Evolutionary conservation across 1,284 basidiomycete species (phyloP).

Genomic region (Xerocomus alliaceus): DNA sequence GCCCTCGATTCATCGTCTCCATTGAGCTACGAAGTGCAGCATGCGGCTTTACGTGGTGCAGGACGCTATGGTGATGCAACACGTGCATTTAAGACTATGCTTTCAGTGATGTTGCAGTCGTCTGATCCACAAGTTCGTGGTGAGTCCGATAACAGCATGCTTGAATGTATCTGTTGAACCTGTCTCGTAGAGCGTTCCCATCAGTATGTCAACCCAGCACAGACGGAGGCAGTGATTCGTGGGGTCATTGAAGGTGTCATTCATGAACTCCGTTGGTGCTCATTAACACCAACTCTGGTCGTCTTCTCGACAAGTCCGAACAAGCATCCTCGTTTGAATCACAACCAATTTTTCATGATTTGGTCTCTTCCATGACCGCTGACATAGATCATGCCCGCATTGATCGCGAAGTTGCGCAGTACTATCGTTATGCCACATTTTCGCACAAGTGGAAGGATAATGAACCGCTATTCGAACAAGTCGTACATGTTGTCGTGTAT

Average conservation of each 20-base stretch:
- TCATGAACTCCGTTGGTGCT: neutral
- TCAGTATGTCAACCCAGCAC: neutral
- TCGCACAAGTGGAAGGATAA: slow-evolving; percentile 4
- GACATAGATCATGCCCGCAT: neutral
- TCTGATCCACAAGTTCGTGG: neutral
- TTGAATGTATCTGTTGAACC: neutral
- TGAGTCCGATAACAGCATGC: neutral
- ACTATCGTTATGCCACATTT: slow-evolving; percentile 5
- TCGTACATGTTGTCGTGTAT: neutral
- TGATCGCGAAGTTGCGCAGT: neutral
- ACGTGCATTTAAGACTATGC: neutral
- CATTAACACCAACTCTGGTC: slow-evolving; percentile 1
- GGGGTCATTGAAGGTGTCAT: neutral
- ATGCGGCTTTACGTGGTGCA: neutral
- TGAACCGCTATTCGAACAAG: neutral
- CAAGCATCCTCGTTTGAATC: neutral
- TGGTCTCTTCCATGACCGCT: neutral
- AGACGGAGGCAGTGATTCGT: neutral
- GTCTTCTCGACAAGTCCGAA: neutral
- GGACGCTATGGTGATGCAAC: neutral
- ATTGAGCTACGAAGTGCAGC: neutral
- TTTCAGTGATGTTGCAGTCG: neutral
- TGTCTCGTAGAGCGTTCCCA: neutral
- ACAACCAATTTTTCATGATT: neutral
- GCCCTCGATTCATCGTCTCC: neutral